Conservation (phyloP, 2,329 filamentous ascomycete genomes). For the Xylaria sp. region DNA sequence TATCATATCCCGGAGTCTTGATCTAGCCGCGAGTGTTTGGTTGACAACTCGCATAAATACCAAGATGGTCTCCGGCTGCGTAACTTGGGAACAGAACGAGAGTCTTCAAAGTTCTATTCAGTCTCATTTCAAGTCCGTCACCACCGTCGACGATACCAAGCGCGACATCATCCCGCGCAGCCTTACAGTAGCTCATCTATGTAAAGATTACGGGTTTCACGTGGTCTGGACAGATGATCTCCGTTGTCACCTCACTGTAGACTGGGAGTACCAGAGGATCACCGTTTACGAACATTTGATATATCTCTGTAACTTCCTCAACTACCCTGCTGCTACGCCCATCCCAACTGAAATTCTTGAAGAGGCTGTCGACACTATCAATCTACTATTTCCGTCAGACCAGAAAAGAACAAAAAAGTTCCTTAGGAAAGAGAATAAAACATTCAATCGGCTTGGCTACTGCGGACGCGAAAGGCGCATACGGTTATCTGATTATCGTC, state of each 20-base stretch:
- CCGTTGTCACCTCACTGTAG: neutral
- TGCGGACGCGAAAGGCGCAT: slow-evolving; percentile 4
- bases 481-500: slow-evolving; percentile 4
- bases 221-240: slow-evolving; percentile 15
- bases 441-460: slow-evolving; percentile 5
- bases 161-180: slow-evolving; percentile 5
- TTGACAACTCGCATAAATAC: slow-evolving; percentile 3
- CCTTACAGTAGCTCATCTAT: slow-evolving; percentile 7
- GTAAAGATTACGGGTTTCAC: neutral
- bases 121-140: neutral
- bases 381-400: slow-evolving; percentile 12
- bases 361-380: slow-evolving; percentile 23
- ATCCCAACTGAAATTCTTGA: neutral
- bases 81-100: neutral
- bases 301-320: slow-evolving; percentile 8
- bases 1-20: slow-evolving; percentile 5
- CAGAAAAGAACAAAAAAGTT: slow-evolving; percentile 2
- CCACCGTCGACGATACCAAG: neutral
- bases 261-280: slow-evolving; percentile 5
- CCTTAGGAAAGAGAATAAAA: neutral
- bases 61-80: neutral
- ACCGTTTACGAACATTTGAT: slow-evolving; percentile 24
- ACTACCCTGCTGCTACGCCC: neutral
- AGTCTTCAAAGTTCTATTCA: neutral
- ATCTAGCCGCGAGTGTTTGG: slow-evolving; percentile 10